Evolutionary conservation across 169 alveolate species (phyloP), one percentile per base, ranked within the genome.

Genomic region (Babesia ovata): DNA sequence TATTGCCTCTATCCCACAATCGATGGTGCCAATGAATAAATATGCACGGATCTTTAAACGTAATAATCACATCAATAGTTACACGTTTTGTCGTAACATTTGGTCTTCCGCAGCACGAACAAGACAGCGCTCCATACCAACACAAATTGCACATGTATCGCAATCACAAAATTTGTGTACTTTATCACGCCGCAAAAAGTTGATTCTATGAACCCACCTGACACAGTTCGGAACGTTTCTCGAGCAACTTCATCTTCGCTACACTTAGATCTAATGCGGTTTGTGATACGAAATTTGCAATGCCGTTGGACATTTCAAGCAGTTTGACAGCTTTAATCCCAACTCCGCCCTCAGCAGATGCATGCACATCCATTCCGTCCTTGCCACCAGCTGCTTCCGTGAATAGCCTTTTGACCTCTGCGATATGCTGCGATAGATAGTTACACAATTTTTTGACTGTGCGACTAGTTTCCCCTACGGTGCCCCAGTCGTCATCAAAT

Each of bases 221-320:
- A 42, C 72, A 72, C 21, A 48, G 65, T 12, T 28, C 57, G 26
- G 72, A 58, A 12, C 88, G 83, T n/a, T 50, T 39, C 52, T 81
- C 88, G 28, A 81, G 46, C 26, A 81, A 19, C 60, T 72, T 60
- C 24, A 81, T 56, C 72, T 81, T 81, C 59, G 63, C 62, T 8
- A 81, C 66, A 46, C 88, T 81, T 13, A 81, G 73, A 17, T 39
- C 66, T 0, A 78, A 54, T 0, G 85, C 78, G 2, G 84, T 52
- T 24, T 45, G 71, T 8, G 78, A 28, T 46, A 75, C 59, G 56
- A 72, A 76, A 16, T 74, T 56, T 6, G 73, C 73, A 19, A 81
- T 63, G 12, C 44, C 22, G 13, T 22, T 71, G 33, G 85, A 61
- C 24, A 57, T 39, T 28, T 57, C 88, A 21, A 49, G 46, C 53